Percentiles rank a stretch among this genome's conserved stretches.
phyloP scores from a whole-genome alignment of 352 stramenopile genomes.

The Phytophthora pinifolia region DNA sequence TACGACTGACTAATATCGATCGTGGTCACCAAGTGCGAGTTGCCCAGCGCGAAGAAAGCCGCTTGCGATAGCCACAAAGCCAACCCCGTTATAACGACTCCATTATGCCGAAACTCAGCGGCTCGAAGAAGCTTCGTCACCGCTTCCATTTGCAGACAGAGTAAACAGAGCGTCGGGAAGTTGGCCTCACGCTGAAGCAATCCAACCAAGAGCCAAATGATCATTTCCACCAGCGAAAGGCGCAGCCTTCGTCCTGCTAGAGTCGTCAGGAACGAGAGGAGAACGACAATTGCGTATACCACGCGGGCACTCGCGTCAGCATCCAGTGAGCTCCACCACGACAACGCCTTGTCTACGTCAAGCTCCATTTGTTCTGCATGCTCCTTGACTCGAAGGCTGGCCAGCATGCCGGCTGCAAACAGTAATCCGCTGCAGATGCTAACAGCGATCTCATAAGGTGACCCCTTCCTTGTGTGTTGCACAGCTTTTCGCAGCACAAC shows the following conservation, averaged over 20 bases:
- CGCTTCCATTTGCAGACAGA: conserved; percentile 49
- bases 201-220: conserved; percentile 57
- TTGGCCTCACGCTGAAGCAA: conserved; percentile 65
- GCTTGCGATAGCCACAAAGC: conserved; percentile 55
- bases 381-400: conserved; percentile 27
- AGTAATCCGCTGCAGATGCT: conserved; percentile 19
- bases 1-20: conserved; percentile 91
- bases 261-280: conserved; percentile 21
- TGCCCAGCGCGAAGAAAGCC: conserved; percentile 86
- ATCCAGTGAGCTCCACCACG: conserved; percentile 18
- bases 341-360: conserved; percentile 10
- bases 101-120: conserved; percentile 2
- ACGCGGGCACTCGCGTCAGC: conserved; percentile 44
- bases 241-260: conserved; percentile 6
- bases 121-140: conserved; percentile 26
- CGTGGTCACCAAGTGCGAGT: conserved; percentile 89
- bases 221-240: conserved; percentile 40
- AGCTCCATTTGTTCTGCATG: conserved; percentile 7
- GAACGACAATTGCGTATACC: conserved; percentile 40
- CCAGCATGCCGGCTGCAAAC: conserved; percentile 30
- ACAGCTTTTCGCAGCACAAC: conserved; percentile 36
- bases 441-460: conserved; percentile 10
- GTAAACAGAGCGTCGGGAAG: conserved; percentile 54
- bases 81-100: conserved; percentile 28
- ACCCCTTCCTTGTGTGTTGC: conserved; percentile 1